Base-by-base conservation (phyloP, 164 flowering plant species). In the Macadamia tetraphylla region DNA sequence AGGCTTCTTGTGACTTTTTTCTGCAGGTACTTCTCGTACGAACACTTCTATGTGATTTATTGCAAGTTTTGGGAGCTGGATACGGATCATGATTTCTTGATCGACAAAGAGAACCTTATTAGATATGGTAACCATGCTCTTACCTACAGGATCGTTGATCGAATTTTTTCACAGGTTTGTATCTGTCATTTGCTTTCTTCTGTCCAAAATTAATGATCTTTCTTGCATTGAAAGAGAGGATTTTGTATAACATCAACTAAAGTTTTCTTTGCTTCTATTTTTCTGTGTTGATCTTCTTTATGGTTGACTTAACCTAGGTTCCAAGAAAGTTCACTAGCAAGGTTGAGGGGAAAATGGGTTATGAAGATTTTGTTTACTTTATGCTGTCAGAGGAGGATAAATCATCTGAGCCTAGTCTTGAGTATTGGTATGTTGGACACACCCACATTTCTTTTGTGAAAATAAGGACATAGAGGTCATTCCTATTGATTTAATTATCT, bases 41-140 rank as follows among this genome's bases (percentile, higher is more conserved):
- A 94, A 55, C 98, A 94, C 72, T 91, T 94, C 67, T 94, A 94
- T 70, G 98, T 94, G 65, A 91, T 94, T 81, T 94, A 94, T 79
- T 91, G 97, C 90, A 94, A 91, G 78, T 94, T 94, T 59, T 91
- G 97, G 96, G 98, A 94, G 87, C 87, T 94, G 78, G 98, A 94
- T 71, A 84, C 91, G 13, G 97, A 91, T 73, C 98, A 91, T 70
- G 98, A 94, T 77, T 94, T 91, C 77, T 77, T 91, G 76, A 91
- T 94, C 17, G 96, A 94, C 73, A 89, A 87, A 70, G 98, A 91
- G 72, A 91, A 91, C 73, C 96, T 94, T 67, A 82, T 89, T 71
- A 83, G 85, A 91, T 89, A 94, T 83, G 94, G 97, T 55, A 91
- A 94, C 78, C 97, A 88, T 83, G 92, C 96, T 55, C 96, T 94